Base-by-base conservation (phyloP, 257 asterid species). In the Penstemon eatonii region DNA sequence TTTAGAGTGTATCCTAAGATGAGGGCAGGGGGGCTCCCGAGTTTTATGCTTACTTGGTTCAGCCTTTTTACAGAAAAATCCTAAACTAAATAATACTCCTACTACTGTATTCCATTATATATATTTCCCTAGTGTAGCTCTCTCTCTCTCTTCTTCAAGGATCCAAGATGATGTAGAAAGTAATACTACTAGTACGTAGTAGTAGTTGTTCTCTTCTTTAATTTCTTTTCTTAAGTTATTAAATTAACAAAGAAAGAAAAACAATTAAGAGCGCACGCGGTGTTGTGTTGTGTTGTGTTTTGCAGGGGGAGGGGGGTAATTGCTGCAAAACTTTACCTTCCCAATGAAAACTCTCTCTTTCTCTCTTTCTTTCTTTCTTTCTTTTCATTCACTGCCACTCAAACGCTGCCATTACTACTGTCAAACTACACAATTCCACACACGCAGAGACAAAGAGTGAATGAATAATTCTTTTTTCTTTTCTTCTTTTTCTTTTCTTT, bases 371-470 rank as follows among this genome's bases (percentile, higher is more conserved):
- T n/a, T n/a, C 89, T 75, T 75, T 44, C 86, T 73, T 77, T 73
- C 80, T 86, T 86, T 86, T 85, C 82, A 79, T 80, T 77, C 88
- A 82, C 87, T 82, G 88, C 84, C 85, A 84, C 96, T 86, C 84
- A 76, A 62, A 56, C 86, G 78, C 95, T 88, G 93, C 82, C 86
- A 84, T 80, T 71, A 75, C 92, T 75, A 73, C 95, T 86, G 96
- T 69, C 85, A 78, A 83, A 71, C 69, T 71, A 68, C 33, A 25
- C 33, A 15, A 15, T 15, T 15, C 18, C 18, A 25, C 33, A 25
- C 33, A 25, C 2, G 2, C 58, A 71, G 78, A 77, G 78, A 64
- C 75, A 77, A 68, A 56, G 8, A 11, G 25, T 46, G 13, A 52
- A 12, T 33, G 4, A 11, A 2, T 25, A 25, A 25, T 6, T n/a